Evolutionary conservation across 306 rosid species (phyloP), one percentile per base, ranked within the genome.

Genomic region (Fragaria iinumae): DNA sequence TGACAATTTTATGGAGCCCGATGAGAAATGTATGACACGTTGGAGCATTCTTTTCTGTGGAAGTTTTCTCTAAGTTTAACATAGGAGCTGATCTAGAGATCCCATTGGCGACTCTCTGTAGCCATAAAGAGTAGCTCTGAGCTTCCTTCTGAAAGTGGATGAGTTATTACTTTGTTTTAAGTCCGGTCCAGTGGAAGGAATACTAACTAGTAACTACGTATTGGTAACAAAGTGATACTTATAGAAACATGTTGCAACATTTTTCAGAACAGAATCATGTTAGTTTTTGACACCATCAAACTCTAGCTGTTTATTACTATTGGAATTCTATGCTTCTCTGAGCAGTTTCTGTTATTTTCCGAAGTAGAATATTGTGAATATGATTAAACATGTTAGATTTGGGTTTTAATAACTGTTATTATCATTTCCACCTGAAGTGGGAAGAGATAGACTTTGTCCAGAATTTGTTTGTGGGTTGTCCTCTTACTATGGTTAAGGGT

Each of bases 341-440:
- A 34, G 38, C 25, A 16, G 21, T 71, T 32, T 21, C 63, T 20
- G 20, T 11, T 18, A 71, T 50, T 71, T 20, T 50, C 13, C 18
- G 3, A 71, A 71, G 48, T 16, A 70, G 74, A 48, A 47, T 39
- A 18, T 9, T 71, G 29, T 63, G 68, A 63, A 34, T 63, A 29
- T 32, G 44, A n/a, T 63, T 32, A 17, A 63, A 63, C 44, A 32
- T 63, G 41, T 32, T 63, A 16, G 4, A 63, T 17, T 14, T 13
- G 44, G 23, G 43, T 32, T 5, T 32, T 2, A 16, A 5, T 32
- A 13, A 4, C 5, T 16, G 44, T 29, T 63, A 5, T 11, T 57
- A 23, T 36, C 65, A 3, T 59, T 23, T 25, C 18, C 65, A 59
- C 65, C 0, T 4, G 3, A 23, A 59, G 36, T 59, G 34, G 36